phyloP scores from a whole-genome alignment of 306 rosid genomes.

The Vachellia collinsii region DNA sequence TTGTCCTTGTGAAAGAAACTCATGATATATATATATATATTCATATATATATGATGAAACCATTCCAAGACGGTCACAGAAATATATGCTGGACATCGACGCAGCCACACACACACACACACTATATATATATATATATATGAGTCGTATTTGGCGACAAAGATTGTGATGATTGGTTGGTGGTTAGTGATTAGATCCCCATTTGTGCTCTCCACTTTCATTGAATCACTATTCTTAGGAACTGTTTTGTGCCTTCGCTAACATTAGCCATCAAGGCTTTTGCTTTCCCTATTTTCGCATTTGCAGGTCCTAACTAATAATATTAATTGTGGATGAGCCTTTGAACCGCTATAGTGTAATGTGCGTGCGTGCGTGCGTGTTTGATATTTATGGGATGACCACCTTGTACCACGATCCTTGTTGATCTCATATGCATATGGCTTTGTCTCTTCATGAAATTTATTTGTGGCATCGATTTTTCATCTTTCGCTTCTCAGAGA shows the following conservation, averaged over 20 bases:
- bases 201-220: constrained; percentile 40
- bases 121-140: too few species aligned
- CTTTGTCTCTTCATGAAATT: constrained; percentile 2
- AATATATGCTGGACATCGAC: not conserved
- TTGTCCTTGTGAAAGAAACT: constrained; percentile 9
- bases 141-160: constrained; percentile 38
- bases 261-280: not conserved
- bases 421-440: not conserved
- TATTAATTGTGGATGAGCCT: not conserved
- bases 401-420: not conserved
- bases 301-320: not conserved
- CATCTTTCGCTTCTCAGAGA: not conserved
- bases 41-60: constrained; percentile 10
- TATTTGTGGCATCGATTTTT: not conserved
- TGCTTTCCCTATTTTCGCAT: not conserved
- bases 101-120: not conserved
- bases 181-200: constrained; percentile 64
- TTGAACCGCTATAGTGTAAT: not conserved
- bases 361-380: not conserved
- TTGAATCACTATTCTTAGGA: not conserved
- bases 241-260: constrained; percentile 16
- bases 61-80: not conserved
- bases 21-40: too few species aligned
- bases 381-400: not conserved
- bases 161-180: constrained; percentile 46